A percentile compares a stretch with the other conserved stretches of the same genome.
phyloP scores from a whole-genome alignment of 768 basidiomycete genomes.

The Agaricus subrufescens region DNA sequence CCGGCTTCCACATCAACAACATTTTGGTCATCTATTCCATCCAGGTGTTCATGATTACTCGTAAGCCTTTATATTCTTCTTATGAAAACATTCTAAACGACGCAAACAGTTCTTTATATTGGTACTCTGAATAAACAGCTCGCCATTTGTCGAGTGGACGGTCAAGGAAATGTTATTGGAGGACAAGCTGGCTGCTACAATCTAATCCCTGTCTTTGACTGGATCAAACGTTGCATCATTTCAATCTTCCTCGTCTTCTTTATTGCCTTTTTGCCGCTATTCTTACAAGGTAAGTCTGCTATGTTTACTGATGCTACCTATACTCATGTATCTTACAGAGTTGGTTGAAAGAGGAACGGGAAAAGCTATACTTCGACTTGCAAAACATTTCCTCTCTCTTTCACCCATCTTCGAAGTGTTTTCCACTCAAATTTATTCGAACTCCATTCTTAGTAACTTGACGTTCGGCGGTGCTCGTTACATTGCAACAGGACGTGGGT shows the following conservation, averaged over 20 bases:
- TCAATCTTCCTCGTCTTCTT: constrained; percentile 99
- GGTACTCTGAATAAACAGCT: constrained; percentile 96
- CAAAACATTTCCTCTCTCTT: constrained; percentile 94
- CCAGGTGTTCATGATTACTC: constrained; percentile 93
- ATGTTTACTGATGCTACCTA: background rate
- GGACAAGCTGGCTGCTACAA: constrained; percentile 95
- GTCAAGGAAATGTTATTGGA: constrained; percentile 69
- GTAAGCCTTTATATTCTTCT: constrained; percentile 42
- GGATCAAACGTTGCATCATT: constrained; percentile 95
- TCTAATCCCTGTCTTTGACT: constrained; percentile 93
- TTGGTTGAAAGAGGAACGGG: constrained; percentile 95
- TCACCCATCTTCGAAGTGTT: constrained; percentile 99
- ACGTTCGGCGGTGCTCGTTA: constrained; percentile 98
- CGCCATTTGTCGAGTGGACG: constrained; percentile 82
- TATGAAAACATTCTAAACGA: constrained; percentile 1
- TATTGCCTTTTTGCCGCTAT: constrained; percentile 94
- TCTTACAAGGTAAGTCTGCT: constrained; percentile 76
- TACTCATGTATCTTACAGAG: constrained; percentile 44
- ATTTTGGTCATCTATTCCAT: constrained; percentile 98
- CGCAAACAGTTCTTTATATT: constrained; percentile 72
- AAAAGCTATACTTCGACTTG: constrained; percentile 88
- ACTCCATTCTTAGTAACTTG: constrained; percentile 95
- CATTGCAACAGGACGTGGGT: constrained; percentile 98
- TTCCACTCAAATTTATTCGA: constrained; percentile 97
- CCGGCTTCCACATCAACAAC: constrained; percentile 99